Evolutionary conservation across 2,329 filamentous ascomycete genomes (phyloP).

Genomic region (Blumeria hordei): DNA sequence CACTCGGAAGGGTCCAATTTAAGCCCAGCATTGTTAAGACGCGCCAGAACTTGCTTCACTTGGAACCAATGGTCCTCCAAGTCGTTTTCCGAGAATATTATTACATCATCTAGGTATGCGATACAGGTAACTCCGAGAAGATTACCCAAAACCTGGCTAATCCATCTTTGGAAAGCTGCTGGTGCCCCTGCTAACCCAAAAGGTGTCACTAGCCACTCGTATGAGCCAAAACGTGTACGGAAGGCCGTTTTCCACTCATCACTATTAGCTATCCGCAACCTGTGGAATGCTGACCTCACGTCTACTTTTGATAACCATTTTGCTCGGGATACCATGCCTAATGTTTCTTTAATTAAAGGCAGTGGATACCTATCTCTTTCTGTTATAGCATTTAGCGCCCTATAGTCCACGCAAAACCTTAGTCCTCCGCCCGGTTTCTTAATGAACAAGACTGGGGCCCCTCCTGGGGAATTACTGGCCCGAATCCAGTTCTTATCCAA

Average conservation of each 20-base stretch:
- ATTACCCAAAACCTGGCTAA: background rate
- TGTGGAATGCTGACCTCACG: background rate
- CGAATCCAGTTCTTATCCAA: conserved; percentile 1
- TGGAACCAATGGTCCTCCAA: background rate
- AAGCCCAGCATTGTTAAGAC: background rate
- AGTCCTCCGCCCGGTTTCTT: background rate
- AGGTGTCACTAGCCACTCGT: background rate
- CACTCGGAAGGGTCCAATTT: background rate
- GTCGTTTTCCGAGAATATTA: background rate
- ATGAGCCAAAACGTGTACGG: background rate
- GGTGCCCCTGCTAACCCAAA: background rate
- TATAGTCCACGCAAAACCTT: conserved; percentile 2
- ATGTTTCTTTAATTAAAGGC: background rate
- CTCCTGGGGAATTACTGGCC: background rate
- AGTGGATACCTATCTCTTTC: conserved; percentile 2
- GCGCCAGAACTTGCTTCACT: background rate
- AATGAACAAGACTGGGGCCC: conserved; percentile 1
- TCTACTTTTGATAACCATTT: background rate
- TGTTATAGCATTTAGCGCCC: conserved; percentile 2
- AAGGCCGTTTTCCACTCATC: conserved; percentile 1
- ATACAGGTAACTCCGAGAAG: background rate
- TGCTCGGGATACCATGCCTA: background rate
- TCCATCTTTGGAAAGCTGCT: background rate
- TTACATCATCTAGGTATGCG: conserved; percentile 1
- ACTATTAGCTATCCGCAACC: background rate